These are phyloP conservation scores for Thelephora ganbajun DNA, from an alignment of 768 basidiomycete genomes.

Conservation along the genomic window DNA sequence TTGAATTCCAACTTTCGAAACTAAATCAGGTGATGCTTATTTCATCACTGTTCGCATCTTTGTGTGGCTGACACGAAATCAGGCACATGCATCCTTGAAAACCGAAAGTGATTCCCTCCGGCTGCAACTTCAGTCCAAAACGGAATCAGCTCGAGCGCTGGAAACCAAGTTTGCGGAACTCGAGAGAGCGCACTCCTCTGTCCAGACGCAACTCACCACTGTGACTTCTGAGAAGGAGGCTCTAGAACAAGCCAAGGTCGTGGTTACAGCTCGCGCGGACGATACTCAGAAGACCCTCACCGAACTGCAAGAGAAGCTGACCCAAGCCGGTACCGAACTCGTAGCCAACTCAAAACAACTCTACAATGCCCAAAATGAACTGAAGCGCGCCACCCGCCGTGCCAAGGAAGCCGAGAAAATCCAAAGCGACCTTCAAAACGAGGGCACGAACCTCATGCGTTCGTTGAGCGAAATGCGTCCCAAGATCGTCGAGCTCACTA, in stretches of 20 bases:
- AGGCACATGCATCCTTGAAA: conserved; percentile 48
- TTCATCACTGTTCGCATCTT: not conserved
- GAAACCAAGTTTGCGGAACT: conserved; percentile 33
- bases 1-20: conserved; percentile 72
- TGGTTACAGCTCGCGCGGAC: conserved; percentile 22
- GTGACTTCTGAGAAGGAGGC: conserved; percentile 35
- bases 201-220: conserved; percentile 31
- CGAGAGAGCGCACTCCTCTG: conserved; percentile 26
- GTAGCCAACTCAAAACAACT: conserved; percentile 39
- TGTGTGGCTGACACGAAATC: conserved; percentile 1
- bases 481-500: conserved; percentile 72
- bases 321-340: conserved; percentile 39
- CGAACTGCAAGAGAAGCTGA: conserved; percentile 46
- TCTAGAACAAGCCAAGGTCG: conserved; percentile 19
- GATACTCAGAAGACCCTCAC: conserved; percentile 31
- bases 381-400: conserved; percentile 47
- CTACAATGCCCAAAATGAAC: conserved; percentile 49
- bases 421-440: conserved; percentile 59
- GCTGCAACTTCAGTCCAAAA: conserved; percentile 26
- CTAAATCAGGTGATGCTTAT: conserved; percentile 48
- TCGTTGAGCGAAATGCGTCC: conserved; percentile 79
- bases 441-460: conserved; percentile 66
- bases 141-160: conserved; percentile 33
- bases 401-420: conserved; percentile 63
- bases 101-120: conserved; percentile 46